Conservation (phyloP, 1,139 yeast genomes). For the Suhomyces coccinellae region DNA sequence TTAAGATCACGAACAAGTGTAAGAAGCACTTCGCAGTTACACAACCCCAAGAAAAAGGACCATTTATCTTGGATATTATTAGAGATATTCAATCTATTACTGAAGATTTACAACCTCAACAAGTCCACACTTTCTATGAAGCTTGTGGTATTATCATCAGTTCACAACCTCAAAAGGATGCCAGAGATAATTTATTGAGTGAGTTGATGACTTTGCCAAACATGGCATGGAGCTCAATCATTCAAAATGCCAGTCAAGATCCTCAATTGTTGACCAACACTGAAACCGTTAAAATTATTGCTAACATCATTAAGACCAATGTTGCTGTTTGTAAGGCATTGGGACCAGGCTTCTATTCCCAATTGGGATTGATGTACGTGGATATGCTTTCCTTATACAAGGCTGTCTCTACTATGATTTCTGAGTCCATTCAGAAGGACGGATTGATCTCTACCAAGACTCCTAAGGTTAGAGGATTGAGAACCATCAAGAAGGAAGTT, state of each 20-base stretch:
- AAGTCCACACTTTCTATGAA: conserved; percentile 95
- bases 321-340: conserved; percentile 91
- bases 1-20: conserved; percentile 92
- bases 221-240: conserved; percentile 90
- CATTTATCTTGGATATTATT: conserved; percentile 89
- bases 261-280: conserved; percentile 81
- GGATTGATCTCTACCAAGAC: conserved; percentile 92
- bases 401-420: conserved; percentile 89
- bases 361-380: conserved; percentile 79
- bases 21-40: conserved; percentile 90
- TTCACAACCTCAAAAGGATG: conserved; percentile 66
- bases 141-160: conserved; percentile 95
- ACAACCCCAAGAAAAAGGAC: conserved; percentile 86
- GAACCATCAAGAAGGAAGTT: conserved; percentile 95
- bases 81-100: conserved; percentile 81
- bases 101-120: conserved; percentile 93
- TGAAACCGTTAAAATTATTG: conserved; percentile 88
- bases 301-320: conserved; percentile 90
- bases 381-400: conserved; percentile 88
- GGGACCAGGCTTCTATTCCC: conserved; percentile 90
- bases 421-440: conserved; percentile 73
- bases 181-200: conserved; percentile 69
- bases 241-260: conserved; percentile 83
- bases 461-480: conserved; percentile 90
- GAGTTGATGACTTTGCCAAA: conserved; percentile 92